Evolutionary conservation across 345 rosid species (phyloP).

Genomic region (Linum trigynum): DNA sequence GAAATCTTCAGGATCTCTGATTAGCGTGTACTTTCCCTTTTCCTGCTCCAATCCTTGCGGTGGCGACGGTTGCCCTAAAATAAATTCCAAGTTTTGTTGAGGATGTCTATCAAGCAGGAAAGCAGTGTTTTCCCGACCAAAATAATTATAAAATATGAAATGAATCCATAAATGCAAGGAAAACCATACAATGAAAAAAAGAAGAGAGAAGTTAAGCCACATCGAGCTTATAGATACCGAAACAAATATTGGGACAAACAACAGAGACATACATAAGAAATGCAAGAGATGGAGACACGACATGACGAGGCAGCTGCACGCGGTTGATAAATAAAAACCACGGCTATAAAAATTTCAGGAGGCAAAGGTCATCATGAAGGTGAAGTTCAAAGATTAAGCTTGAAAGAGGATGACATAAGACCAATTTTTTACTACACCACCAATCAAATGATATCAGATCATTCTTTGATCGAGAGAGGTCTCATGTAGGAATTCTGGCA

Average conservation of each 20-base stretch:
- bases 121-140: background rate
- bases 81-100: conserved; percentile 12
- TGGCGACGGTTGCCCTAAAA: conserved; percentile 30
- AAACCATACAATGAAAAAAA: background rate
- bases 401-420: background rate
- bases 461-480: too few relatives aligned
- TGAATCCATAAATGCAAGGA: background rate
- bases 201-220: too few relatives aligned
- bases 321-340: too few relatives aligned
- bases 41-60: conserved; percentile 34
- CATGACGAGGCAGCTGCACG: background rate
- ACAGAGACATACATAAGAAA: background rate
- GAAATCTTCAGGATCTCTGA: conserved; percentile 55
- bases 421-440: too few relatives aligned
- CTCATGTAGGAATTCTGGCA: too few relatives aligned
- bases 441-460: too few relatives aligned
- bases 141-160: background rate
- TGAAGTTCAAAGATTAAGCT: background rate
- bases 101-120: background rate
- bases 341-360: background rate
- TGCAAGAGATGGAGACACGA: background rate
- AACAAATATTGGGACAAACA: background rate
- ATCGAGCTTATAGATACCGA: background rate
- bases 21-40: conserved; percentile 57
- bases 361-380: background rate